These are phyloP conservation scores for Syzygium oleosum DNA, from an alignment of 345 rosid species.

Conservation along the genomic window DNA sequence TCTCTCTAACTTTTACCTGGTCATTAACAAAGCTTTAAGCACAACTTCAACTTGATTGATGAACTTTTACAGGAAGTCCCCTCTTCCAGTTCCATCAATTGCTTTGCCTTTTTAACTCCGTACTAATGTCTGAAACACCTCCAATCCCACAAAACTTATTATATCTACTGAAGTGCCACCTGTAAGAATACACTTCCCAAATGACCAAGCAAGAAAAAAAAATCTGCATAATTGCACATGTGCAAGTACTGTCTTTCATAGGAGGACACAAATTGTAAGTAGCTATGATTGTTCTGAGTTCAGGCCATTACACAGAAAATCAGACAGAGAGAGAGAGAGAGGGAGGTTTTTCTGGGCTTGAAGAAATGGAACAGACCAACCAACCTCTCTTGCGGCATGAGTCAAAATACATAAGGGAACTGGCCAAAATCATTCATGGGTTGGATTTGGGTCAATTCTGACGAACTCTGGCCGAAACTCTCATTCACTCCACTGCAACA, in stretches of 20 bases:
- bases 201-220: not conserved
- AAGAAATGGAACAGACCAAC: not conserved
- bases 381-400: not conserved
- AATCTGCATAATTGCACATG: not conserved
- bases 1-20: not conserved
- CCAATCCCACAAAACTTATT: not conserved
- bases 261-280: not conserved
- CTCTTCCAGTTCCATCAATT: not conserved
- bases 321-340: not conserved
- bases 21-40: not conserved
- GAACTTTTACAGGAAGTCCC: not conserved
- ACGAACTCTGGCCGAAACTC: slow-evolving; percentile 26
- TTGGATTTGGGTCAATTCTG: slow-evolving; percentile 13
- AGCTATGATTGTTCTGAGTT: not conserved
- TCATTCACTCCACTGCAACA: slow-evolving; percentile 24
- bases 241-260: not conserved
- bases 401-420: slow-evolving; percentile 22
- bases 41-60: not conserved
- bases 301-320: not conserved
- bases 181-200: not conserved
- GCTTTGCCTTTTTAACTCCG: not conserved
- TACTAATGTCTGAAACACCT: not conserved
- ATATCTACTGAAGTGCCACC: not conserved
- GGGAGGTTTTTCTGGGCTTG: not conserved
- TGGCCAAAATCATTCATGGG: slow-evolving; percentile 27